A percentile compares a stretch with the other conserved stretches of the same genome.
phyloP scores from a whole-genome alignment of 768 basidiomycete genomes.

The Tephrocybe rancida region DNA sequence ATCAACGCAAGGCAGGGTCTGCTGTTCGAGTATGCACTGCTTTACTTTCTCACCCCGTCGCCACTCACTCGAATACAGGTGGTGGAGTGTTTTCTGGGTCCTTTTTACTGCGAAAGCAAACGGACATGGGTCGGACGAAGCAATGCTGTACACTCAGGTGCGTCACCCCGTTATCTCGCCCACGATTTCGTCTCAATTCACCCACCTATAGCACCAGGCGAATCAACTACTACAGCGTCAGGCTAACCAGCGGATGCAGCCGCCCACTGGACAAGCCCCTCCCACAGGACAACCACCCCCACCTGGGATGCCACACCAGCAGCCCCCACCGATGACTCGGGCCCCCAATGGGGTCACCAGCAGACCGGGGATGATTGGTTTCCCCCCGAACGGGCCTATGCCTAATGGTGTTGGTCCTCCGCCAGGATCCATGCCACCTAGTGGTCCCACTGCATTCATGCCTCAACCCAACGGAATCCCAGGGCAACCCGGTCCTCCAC shows the following conservation, averaged over 20 bases:
- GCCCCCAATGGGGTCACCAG: constrained; percentile 17
- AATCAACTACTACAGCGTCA: constrained; percentile 34
- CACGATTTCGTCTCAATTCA: constrained; percentile 12
- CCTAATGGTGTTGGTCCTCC: constrained; percentile 28
- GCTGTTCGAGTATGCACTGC: constrained; percentile 70
- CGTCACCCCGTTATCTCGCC: constrained; percentile 26
- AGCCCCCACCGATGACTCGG: constrained; percentile 23
- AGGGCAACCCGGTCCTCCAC: constrained; percentile 23
- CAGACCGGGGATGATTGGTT: constrained; percentile 22
- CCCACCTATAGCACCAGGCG: constrained; percentile 24
- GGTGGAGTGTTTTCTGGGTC: constrained; percentile 92
- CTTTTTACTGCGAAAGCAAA: constrained; percentile 81
- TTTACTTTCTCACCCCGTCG: constrained; percentile 13
- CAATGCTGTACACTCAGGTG: constrained; percentile 71
- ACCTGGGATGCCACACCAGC: constrained; percentile 28
- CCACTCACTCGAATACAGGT: constrained; percentile 43
- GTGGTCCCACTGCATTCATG: constrained; percentile 17
- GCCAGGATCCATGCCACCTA: constrained; percentile 20
- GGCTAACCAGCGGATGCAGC: constrained; percentile 21
- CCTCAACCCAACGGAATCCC: constrained; percentile 26
- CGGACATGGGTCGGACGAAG: constrained; percentile 67
- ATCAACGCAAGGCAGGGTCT: constrained; percentile 85
- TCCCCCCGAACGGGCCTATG: constrained; percentile 27
- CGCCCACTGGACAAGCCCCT: constrained; percentile 25
- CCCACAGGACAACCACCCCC: constrained; percentile 20